Conservation (phyloP, 2,329 filamentous ascomycete genomes). For the Penicillium nordicum region DNA sequence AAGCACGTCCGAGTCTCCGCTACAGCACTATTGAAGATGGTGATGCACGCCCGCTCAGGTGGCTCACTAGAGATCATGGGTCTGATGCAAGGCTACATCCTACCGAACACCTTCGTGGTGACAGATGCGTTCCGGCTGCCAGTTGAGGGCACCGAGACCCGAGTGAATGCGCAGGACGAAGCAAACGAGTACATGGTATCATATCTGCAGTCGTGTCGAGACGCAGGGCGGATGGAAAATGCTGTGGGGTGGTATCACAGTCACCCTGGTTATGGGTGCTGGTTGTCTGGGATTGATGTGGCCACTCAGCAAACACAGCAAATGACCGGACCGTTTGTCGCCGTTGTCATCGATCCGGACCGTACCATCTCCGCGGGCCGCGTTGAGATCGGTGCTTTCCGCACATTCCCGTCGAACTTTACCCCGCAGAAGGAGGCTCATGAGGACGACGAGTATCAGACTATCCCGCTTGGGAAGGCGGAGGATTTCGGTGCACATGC, state of each 20-base stretch:
- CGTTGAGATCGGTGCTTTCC: slow-evolving; percentile 95
- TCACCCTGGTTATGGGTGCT: slow-evolving; percentile 96
- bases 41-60: slow-evolving; percentile 96
- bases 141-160: slow-evolving; percentile 96
- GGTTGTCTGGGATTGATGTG: slow-evolving; percentile 95
- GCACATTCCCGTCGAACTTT: slow-evolving; percentile 78
- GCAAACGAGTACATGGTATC: slow-evolving; percentile 96
- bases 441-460: slow-evolving; percentile 45
- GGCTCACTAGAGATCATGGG: slow-evolving; percentile 95
- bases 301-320: slow-evolving; percentile 84
- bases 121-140: slow-evolving; percentile 92
- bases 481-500: slow-evolving; percentile 94
- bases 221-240: slow-evolving; percentile 79
- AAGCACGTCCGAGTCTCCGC: slow-evolving; percentile 90
- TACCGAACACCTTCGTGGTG: slow-evolving; percentile 78
- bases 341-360: slow-evolving; percentile 94
- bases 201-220: slow-evolving; percentile 72
- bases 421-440: slow-evolving; percentile 52
- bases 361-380: slow-evolving; percentile 91
- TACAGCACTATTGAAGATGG: slow-evolving; percentile 95
- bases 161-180: slow-evolving; percentile 92
- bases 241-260: slow-evolving; percentile 98
- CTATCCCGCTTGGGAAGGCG: slow-evolving; percentile 85
- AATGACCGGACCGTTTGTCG: slow-evolving; percentile 87
- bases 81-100: slow-evolving; percentile 92